Evolutionary conservation across 305 asterid species (phyloP).

Genomic region (Petunia hybrid): DNA sequence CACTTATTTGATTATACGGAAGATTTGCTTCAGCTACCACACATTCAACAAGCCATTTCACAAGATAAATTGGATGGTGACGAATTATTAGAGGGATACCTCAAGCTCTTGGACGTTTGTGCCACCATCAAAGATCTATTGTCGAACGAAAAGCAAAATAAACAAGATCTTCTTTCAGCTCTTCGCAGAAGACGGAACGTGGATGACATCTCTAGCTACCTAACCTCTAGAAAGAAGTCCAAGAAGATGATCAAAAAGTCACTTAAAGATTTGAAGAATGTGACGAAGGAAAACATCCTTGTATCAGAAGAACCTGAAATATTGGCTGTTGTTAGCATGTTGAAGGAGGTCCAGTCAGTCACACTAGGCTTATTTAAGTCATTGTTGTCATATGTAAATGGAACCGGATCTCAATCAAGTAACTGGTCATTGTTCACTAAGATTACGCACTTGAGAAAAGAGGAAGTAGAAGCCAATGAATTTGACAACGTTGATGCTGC

Average conservation of each 20-base stretch:
- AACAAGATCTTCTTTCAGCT: constrained; percentile 42
- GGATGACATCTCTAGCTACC: constrained; percentile 32
- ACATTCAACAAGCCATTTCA: constrained; percentile 44
- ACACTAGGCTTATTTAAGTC: constrained; percentile 35
- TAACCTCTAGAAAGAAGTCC: constrained; percentile 35
- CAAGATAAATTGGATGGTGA: constrained; percentile 37
- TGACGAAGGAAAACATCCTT: constrained; percentile 24
- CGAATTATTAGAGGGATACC: constrained; percentile 51
- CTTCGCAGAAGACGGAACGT: constrained; percentile 44
- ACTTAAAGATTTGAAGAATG: constrained; percentile 34
- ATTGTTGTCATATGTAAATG: constrained; percentile 38
- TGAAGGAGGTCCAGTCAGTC: constrained; percentile 45
- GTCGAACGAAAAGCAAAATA: constrained; percentile 37
- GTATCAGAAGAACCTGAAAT: constrained; percentile 43
- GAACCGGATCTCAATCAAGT: constrained; percentile 33
- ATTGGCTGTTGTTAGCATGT: constrained; percentile 43
- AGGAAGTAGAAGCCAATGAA: constrained; percentile 25
- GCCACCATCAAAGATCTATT: constrained; percentile 46
- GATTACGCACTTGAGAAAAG: constrained; percentile 36
- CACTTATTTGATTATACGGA: constrained; percentile 36
- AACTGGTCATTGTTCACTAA: constrained; percentile 48
- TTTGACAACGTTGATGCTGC: constrained; percentile 41
- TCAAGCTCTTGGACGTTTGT: constrained; percentile 50
- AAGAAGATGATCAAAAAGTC: constrained; percentile 48
- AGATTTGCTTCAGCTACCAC: constrained; percentile 42